Conservation (phyloP, 2,329 filamentous ascomycete genomes). For the Claviceps sp. region DNA sequence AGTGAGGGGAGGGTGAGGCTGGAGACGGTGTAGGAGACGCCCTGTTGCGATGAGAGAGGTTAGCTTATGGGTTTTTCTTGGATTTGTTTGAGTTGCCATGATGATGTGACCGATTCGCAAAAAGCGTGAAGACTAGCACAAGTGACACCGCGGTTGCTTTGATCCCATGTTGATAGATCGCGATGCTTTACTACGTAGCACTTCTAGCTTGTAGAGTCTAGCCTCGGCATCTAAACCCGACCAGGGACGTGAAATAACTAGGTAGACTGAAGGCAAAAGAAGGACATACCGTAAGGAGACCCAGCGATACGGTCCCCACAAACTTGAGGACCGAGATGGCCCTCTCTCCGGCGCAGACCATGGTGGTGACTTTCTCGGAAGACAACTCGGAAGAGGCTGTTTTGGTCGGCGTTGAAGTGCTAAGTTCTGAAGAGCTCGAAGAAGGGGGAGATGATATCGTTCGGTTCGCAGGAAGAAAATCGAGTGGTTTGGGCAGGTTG, state of each 20-base stretch:
- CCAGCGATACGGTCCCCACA: constrained; percentile 79
- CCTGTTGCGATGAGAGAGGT: constrained; percentile 35
- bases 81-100: background rate
- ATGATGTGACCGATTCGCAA: background rate
- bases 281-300: constrained; percentile 65
- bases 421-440: background rate
- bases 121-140: too few species aligned
- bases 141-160: too few species aligned
- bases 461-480: background rate
- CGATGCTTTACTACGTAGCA: too few species aligned
- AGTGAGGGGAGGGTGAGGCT: constrained; percentile 68
- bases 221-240: too few species aligned
- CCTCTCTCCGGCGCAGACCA: constrained; percentile 45
- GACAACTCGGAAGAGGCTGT: background rate
- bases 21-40: constrained; percentile 75
- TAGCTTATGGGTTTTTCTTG: constrained; percentile 4
- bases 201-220: too few species aligned
- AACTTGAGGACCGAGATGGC: constrained; percentile 72
- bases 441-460: background rate
- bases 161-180: too few species aligned
- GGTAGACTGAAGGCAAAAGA: background rate
- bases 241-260: background rate
- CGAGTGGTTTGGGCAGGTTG: too few species aligned
- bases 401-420: background rate
- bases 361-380: constrained; percentile 18